Conservation (phyloP, 345 rosid genomes). For the Cardamine chenopodiifolia region DNA sequence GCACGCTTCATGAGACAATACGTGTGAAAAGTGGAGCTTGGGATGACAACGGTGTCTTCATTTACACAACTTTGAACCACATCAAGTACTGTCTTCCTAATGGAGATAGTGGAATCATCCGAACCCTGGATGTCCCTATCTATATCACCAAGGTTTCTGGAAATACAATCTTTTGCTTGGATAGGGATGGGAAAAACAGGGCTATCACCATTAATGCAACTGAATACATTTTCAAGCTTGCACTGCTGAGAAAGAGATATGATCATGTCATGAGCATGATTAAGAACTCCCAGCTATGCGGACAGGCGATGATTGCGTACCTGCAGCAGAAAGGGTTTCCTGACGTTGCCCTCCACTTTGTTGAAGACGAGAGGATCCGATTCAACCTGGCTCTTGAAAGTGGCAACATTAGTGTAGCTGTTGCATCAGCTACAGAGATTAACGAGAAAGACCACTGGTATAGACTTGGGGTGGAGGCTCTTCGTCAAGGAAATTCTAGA, state of each 20-base stretch:
- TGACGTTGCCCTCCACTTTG: slow-evolving; percentile 98
- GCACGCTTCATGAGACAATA: slow-evolving; percentile 93
- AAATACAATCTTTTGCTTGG: slow-evolving; percentile 77
- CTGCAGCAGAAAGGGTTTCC: slow-evolving; percentile 97
- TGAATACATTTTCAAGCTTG: slow-evolving; percentile 85
- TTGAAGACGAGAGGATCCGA: slow-evolving; percentile 91
- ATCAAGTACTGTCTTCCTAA: slow-evolving; percentile 90
- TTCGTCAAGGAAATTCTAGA: slow-evolving; percentile 88
- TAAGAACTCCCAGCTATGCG: slow-evolving; percentile 89
- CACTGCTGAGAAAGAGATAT: slow-evolving; percentile 75
- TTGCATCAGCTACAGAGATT: slow-evolving; percentile 90
- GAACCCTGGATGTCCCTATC: slow-evolving; percentile 84
- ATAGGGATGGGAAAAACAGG: slow-evolving; percentile 83
- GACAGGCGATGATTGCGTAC: slow-evolving; percentile 96
- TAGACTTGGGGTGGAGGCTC: slow-evolving; percentile 90
- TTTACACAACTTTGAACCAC: slow-evolving; percentile 45
- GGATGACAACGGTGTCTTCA: slow-evolving; percentile 76
- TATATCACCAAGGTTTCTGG: slow-evolving; percentile 85
- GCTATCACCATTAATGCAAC: slow-evolving; percentile 74
- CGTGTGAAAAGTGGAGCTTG: slow-evolving; percentile 97
- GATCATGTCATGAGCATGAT: slow-evolving; percentile 98
- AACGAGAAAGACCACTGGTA: slow-evolving; percentile 96
- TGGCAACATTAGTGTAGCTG: slow-evolving; percentile 90
- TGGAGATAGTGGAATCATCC: slow-evolving; percentile 90
- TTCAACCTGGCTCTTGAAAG: slow-evolving; percentile 93